Base-by-base conservation (phyloP, 345 rosid species). In the Eucalyptus marginata region DNA sequence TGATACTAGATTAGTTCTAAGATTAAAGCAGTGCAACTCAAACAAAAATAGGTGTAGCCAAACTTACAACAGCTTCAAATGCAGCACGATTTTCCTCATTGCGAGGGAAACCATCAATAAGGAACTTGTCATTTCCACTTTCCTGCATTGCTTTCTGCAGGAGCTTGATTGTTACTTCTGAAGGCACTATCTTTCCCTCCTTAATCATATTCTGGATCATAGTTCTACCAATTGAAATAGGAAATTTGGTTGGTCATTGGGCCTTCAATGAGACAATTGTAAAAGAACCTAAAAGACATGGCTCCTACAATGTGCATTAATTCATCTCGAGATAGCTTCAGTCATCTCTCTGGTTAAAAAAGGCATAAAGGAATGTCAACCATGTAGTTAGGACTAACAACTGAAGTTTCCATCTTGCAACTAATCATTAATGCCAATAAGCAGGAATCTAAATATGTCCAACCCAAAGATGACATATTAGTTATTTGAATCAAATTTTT, bases 71-170 rank as follows among this genome's bases (percentile, higher is more conserved):
- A 87, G 66, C 92, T 91, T 95, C 98, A 90, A 96, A 96, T 76
- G 94, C 96, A 4, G 94, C 93, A 36, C 94, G 95, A 89, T 95
- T 97, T 90, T 96, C 97, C 92, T 97, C 96, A 88, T 97, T 94
- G 27, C 98, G 94, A 89, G 98, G 99, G 88, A 97, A 97, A 18
- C 97, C 99, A 93, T 96, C 98, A 89, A 96, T 94, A 47, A 97
- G 93, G 84, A 95, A 95, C 88, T 93, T 97, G 89, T 94, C 93
- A 87, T 95, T 95, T 31, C 91, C 93, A 89, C 88, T 92, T 90
- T 92, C 94, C 87, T 90, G 92, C 91, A 95, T 95, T 79, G 96
- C 98, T 89, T 93, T 93, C 88, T 95, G 94, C 86, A 97, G 94
- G 90, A 96, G 99, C 91, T 94, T 94, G 66, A 97, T 91, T 24